These are phyloP conservation scores for Pichia pseudocactophila DNA, from an alignment of 805 yeast species.

Conservation along the genomic window DNA sequence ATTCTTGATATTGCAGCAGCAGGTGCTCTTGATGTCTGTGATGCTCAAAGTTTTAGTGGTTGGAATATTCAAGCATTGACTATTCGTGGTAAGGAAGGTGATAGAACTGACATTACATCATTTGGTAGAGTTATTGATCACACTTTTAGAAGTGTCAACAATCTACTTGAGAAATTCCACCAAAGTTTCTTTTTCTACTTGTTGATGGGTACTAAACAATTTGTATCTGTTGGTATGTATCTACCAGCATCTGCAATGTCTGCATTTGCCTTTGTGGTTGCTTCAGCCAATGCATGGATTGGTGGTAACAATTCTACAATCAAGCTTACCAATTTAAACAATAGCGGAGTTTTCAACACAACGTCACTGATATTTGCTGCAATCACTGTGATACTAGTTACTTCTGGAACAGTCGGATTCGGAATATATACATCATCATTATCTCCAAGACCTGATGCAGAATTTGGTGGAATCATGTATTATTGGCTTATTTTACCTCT, in stretches of 20 bases:
- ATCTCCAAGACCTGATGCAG: not conserved
- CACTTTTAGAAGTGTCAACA: slow-evolving; percentile 79
- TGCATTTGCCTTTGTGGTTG: slow-evolving; percentile 59
- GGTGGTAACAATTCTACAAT: slow-evolving; percentile 31
- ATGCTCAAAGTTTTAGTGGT: slow-evolving; percentile 91
- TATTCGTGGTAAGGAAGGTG: slow-evolving; percentile 45
- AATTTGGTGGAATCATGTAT: slow-evolving; percentile 6
- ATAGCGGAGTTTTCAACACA: slow-evolving; percentile 17
- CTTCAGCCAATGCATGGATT: slow-evolving; percentile 51
- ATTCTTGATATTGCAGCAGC: slow-evolving; percentile 60
- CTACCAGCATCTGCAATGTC: slow-evolving; percentile 75
- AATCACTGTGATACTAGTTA: slow-evolving; percentile 23
- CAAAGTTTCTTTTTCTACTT: slow-evolving; percentile 93
- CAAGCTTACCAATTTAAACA: not conserved
- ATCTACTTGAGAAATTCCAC: slow-evolving; percentile 89
- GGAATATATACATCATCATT: slow-evolving; percentile 17
- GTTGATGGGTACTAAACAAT: slow-evolving; percentile 63
- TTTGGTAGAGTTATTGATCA: slow-evolving; percentile 89
- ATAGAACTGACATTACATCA: slow-evolving; percentile 75
- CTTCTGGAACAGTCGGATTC: slow-evolving; percentile 15
- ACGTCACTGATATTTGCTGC: slow-evolving; percentile 23
- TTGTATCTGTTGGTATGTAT: slow-evolving; percentile 91
- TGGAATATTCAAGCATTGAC: slow-evolving; percentile 93
- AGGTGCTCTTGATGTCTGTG: slow-evolving; percentile 47
- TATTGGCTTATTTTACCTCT: slow-evolving; percentile 14